phyloP scores from a whole-genome alignment of 345 rosid genomes.

The Linum lewisii region DNA sequence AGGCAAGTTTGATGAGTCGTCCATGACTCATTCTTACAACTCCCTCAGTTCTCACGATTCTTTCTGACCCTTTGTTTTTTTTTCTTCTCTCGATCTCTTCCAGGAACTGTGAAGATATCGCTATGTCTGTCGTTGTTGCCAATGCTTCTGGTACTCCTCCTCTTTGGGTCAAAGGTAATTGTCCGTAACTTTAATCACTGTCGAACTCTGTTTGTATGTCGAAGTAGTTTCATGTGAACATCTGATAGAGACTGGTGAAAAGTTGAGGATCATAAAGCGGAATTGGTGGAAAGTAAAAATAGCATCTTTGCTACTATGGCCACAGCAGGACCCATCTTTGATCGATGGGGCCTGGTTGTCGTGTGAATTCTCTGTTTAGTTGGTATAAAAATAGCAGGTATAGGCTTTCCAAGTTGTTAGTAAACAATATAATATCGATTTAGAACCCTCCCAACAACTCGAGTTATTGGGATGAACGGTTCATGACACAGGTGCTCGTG shows the following conservation, averaged over 20 bases:
- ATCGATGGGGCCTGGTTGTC: background rate
- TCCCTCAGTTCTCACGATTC: background rate
- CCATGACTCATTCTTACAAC: background rate
- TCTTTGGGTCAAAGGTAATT: conserved; percentile 29
- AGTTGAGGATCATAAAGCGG: background rate
- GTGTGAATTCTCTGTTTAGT: background rate
- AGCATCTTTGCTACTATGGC: no score
- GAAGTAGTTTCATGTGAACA: background rate
- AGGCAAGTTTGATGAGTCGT: conserved; percentile 7
- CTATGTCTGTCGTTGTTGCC: conserved; percentile 29
- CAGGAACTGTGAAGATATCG: conserved; percentile 29
- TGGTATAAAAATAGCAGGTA: background rate
- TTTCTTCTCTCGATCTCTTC: conserved; percentile 1
- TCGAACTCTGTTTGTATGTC: background rate
- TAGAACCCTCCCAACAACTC: no score
- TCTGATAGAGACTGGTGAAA: background rate
- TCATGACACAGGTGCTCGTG: no score
- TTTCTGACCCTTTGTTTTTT: background rate
- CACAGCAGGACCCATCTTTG: no score
- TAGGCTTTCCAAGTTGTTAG: no score
- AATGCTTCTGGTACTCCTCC: conserved; percentile 27
- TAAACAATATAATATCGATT: no score
- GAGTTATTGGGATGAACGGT: no score
- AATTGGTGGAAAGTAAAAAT: background rate
- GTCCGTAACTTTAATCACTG: background rate